Conservation (phyloP, 2,329 filamentous ascomycete species). For the Bipolaris bicolor region DNA sequence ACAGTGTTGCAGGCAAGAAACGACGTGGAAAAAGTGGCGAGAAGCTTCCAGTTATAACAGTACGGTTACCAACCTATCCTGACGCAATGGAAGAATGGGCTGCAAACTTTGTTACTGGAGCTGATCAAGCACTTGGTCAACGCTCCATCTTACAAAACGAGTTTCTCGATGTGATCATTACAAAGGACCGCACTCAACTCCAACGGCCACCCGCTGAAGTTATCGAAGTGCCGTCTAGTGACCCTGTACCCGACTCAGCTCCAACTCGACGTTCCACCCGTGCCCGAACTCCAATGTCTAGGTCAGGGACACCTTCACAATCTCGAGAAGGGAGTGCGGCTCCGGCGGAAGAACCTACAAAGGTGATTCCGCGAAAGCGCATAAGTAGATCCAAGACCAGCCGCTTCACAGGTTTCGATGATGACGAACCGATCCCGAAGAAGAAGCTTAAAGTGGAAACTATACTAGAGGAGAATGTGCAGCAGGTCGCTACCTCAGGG, state of each 20-base stretch:
- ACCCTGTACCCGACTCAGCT: constrained; percentile 21
- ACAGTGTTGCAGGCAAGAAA: constrained; percentile 75
- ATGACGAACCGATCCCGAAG: constrained; percentile 51
- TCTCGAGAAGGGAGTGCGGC: constrained; percentile 21
- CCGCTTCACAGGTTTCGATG: constrained; percentile 77
- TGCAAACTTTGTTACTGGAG: constrained; percentile 68
- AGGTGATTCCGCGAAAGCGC: constrained; percentile 40
- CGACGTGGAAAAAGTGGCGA: constrained; percentile 68
- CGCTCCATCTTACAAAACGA: constrained; percentile 87
- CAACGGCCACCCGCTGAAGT: constrained; percentile 66
- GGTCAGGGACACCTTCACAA: constrained; percentile 26
- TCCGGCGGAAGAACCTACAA: constrained; percentile 28
- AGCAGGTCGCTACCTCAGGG: constrained; percentile 18
- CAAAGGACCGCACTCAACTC: constrained; percentile 75
- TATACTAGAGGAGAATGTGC: constrained; percentile 34
- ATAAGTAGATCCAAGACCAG: constrained; percentile 46
- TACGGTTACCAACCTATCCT: constrained; percentile 65
- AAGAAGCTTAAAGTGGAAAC: constrained; percentile 35
- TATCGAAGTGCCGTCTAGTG: constrained; percentile 25
- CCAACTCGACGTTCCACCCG: constrained; percentile 21
- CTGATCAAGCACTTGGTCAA: constrained; percentile 77
- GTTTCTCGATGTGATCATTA: constrained; percentile 87
- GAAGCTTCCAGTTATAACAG: constrained; percentile 76
- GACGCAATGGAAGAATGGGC: constrained; percentile 68
- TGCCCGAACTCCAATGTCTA: constrained; percentile 24